Conservation (phyloP, 169 alveolate genomes). For the Neospora caninum region DNA sequence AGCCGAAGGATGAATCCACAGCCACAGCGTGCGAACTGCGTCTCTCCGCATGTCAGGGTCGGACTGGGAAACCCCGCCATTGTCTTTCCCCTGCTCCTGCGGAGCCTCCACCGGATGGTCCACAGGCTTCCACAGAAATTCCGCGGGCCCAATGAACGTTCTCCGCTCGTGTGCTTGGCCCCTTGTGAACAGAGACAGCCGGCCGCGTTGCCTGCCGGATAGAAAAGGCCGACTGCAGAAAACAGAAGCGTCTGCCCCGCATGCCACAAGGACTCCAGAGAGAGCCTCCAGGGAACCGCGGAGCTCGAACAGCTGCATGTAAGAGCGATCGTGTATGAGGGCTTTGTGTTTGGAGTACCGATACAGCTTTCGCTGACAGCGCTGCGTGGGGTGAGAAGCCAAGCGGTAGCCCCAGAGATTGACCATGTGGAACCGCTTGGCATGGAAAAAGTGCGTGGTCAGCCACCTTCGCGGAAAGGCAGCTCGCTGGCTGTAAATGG, state of each 20-base stretch:
- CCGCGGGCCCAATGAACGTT: neutral
- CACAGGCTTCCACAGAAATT: conserved; percentile 32
- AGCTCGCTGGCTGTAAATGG: conserved; percentile 2
- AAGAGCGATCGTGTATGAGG: conserved; percentile 80
- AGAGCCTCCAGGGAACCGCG: neutral
- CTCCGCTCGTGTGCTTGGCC: neutral
- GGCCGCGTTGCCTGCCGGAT: conserved; percentile 16
- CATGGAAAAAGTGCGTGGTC: conserved; percentile 93
- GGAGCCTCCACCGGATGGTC: neutral
- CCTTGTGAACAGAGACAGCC: neutral
- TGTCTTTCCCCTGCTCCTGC: neutral
- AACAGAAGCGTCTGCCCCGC: conserved; percentile 31
- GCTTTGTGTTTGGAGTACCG: conserved; percentile 78
- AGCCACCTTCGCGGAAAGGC: conserved; percentile 80
- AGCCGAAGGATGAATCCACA: conserved; percentile 57
- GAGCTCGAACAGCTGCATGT: conserved; percentile 32
- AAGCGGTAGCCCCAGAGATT: conserved; percentile 89
- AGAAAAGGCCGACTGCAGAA: neutral
- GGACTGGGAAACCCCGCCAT: neutral
- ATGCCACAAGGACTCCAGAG: neutral
- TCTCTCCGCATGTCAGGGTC: neutral
- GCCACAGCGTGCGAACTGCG: conserved; percentile 34
- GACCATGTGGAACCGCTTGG: conserved; percentile 91
- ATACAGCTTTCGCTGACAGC: conserved; percentile 82
- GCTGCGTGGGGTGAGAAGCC: conserved; percentile 82